Percentiles rank a stretch among this genome's conserved stretches.
Conservation (phyloP, 208 protist genomes). For the Naegleria fowleri region DNA sequence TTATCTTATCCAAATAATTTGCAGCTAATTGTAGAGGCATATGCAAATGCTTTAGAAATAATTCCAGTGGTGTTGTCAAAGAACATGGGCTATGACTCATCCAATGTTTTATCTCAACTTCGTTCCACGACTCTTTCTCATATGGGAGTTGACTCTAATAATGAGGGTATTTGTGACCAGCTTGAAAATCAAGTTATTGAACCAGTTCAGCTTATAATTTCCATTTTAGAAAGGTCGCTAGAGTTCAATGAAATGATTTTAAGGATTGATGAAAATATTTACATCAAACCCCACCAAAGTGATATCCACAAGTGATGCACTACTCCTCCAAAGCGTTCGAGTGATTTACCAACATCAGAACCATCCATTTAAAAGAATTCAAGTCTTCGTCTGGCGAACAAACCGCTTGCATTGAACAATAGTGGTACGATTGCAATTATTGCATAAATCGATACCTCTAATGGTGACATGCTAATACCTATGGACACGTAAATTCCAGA, state of each 20-base stretch:
- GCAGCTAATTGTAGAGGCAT: neutral
- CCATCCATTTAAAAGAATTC: constrained; percentile 6
- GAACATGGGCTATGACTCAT: neutral
- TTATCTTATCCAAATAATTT: neutral
- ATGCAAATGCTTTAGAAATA: neutral
- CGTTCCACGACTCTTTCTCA: neutral
- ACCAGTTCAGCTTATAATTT: neutral
- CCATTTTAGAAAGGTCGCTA: neutral
- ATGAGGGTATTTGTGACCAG: neutral
- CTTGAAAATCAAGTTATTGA: neutral
- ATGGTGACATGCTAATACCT: neutral
- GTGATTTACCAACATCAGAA: neutral
- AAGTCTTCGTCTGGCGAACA: neutral
- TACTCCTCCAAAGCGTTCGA: too few species aligned
- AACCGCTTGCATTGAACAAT: neutral
- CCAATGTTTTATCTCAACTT: neutral
- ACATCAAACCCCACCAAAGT: neutral
- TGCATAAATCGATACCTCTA: neutral
- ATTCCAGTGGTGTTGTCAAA: neutral
- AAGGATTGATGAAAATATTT: constrained; percentile 25
- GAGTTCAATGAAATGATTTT: neutral
- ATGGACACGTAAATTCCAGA: neutral
- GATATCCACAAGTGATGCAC: too few species aligned
- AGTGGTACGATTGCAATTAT: neutral
- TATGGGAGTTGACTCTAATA: neutral